Evolutionary conservation across 768 basidiomycete genomes (phyloP).

Genomic region (Amanita pseudoporphyria): DNA sequence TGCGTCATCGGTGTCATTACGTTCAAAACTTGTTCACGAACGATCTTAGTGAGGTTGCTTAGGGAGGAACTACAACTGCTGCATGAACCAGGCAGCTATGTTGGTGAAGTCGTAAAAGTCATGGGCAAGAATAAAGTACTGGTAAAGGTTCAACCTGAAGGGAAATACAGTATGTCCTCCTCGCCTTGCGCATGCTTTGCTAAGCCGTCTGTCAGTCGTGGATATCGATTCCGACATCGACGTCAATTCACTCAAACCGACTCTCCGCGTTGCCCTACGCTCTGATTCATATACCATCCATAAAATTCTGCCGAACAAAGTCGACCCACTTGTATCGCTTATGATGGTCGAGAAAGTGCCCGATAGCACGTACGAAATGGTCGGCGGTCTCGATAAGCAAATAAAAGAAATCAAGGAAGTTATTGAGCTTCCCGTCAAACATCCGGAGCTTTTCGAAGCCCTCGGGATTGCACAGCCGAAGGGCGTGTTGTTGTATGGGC

Average conservation of each 20-base stretch:
- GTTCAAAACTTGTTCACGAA: background rate
- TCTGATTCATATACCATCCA: conserved; percentile 96
- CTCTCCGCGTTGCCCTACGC: conserved; percentile 88
- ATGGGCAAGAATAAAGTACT: conserved; percentile 99
- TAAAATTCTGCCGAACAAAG: conserved; percentile 94
- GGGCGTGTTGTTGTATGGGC: conserved; percentile 91
- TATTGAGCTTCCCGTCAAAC: conserved; percentile 95
- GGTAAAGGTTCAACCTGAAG: conserved; percentile 97
- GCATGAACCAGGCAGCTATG: conserved; percentile 94
- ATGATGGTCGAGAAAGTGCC: conserved; percentile 99
- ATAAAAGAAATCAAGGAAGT: conserved; percentile 98
- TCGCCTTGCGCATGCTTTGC: background rate
- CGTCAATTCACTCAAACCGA: conserved; percentile 66
- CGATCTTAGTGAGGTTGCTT: conserved; percentile 63
- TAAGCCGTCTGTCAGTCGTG: conserved; percentile 50
- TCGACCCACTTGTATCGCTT: conserved; percentile 94
- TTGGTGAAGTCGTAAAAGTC: conserved; percentile 95
- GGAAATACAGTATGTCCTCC: conserved; percentile 89
- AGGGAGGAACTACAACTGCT: conserved; percentile 88
- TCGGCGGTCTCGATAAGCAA: conserved; percentile 96
- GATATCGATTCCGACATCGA: conserved; percentile 89
- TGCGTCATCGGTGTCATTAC: conserved; percentile 22
- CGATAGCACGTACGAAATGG: conserved; percentile 99
- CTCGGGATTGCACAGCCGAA: conserved; percentile 97
- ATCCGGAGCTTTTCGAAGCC: conserved; percentile 93